Evolutionary conservation across 1,284 basidiomycete species (phyloP).

Genomic region (Cryptococcus sp.): DNA sequence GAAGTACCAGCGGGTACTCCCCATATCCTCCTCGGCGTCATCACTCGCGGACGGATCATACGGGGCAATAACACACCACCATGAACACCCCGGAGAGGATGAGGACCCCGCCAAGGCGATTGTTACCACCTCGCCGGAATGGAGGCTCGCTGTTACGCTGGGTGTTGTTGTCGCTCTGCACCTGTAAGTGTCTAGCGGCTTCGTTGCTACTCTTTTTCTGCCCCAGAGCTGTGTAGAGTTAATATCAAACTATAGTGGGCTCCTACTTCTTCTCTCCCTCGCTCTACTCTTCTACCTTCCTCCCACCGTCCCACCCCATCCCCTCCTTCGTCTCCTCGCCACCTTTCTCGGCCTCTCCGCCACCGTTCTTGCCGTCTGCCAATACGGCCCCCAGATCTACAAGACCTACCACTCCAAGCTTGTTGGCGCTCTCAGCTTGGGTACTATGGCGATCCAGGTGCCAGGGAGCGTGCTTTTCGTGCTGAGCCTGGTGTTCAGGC

Average conservation of each 20-base stretch:
- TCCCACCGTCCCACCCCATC: slow-evolving; percentile 48
- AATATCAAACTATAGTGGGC: slow-evolving; percentile 47
- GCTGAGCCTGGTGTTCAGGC: slow-evolving; percentile 72
- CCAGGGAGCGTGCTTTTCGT: slow-evolving; percentile 89
- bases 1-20: slow-evolving; percentile 59
- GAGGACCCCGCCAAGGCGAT: slow-evolving; percentile 7
- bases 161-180: slow-evolving; percentile 70
- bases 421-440: slow-evolving; percentile 87
- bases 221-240: slow-evolving; percentile 9
- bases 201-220: background rate
- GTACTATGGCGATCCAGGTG: slow-evolving; percentile 89
- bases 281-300: slow-evolving; percentile 50
- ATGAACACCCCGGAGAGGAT: background rate
- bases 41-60: slow-evolving; percentile 3
- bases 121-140: slow-evolving; percentile 54
- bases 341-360: slow-evolving; percentile 83
- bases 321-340: slow-evolving; percentile 64
- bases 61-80: slow-evolving; percentile 1
- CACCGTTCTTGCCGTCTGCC: slow-evolving; percentile 69
- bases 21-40: slow-evolving; percentile 10
- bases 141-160: slow-evolving; percentile 70
- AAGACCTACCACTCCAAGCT: slow-evolving; percentile 74
- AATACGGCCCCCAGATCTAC: slow-evolving; percentile 83
- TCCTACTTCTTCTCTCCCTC: slow-evolving; percentile 36
- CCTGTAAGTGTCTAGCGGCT: slow-evolving; percentile 59